Percentiles rank a stretch among this genome's conserved stretches.
phyloP scores from a whole-genome alignment of 352 stramenopile species.

The Phytophthora chlamydospora region DNA sequence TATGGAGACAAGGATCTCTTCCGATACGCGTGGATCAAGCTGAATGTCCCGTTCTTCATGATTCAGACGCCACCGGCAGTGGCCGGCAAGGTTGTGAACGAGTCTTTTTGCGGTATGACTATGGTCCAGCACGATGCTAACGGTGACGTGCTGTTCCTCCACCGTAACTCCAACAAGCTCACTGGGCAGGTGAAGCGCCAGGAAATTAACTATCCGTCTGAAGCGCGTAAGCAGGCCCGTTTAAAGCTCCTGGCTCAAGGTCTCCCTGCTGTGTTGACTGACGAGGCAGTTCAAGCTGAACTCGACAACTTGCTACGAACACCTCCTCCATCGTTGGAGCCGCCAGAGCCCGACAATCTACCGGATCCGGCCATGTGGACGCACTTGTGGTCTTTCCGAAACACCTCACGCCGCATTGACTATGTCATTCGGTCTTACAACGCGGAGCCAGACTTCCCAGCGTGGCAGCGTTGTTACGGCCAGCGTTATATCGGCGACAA shows the following conservation, averaged over 20 bases:
- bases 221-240: constrained; percentile 27
- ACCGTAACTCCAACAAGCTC: constrained; percentile 57
- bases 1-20: constrained; percentile 71
- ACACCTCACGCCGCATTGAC: constrained; percentile 37
- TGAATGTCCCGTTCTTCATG: constrained; percentile 50
- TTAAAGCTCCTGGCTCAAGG: constrained; percentile 23
- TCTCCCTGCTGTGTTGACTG: constrained; percentile 4
- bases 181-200: constrained; percentile 27
- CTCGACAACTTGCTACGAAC: constrained; percentile 19
- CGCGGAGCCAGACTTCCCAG: constrained; percentile 40
- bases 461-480: constrained; percentile 64
- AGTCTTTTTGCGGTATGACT: constrained; percentile 55
- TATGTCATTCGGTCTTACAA: constrained; percentile 63
- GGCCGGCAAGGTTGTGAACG: constrained; percentile 40
- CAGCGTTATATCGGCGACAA: constrained; percentile 36
- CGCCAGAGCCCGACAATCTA: constrained; percentile 28
- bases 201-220: constrained; percentile 29
- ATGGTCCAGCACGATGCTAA: constrained; percentile 54
- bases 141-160: constrained; percentile 48
- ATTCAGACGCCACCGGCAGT: constrained; percentile 42
- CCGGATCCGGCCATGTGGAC: constrained; percentile 67
- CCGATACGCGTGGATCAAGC: constrained; percentile 60
- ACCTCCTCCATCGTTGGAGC: constrained; percentile 23
- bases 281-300: constrained; percentile 24
- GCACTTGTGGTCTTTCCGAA: constrained; percentile 65